These are phyloP conservation scores for Emericellopsis cladophorae DNA, from an alignment of 2,329 filamentous ascomycete species.

Conservation along the genomic window DNA sequence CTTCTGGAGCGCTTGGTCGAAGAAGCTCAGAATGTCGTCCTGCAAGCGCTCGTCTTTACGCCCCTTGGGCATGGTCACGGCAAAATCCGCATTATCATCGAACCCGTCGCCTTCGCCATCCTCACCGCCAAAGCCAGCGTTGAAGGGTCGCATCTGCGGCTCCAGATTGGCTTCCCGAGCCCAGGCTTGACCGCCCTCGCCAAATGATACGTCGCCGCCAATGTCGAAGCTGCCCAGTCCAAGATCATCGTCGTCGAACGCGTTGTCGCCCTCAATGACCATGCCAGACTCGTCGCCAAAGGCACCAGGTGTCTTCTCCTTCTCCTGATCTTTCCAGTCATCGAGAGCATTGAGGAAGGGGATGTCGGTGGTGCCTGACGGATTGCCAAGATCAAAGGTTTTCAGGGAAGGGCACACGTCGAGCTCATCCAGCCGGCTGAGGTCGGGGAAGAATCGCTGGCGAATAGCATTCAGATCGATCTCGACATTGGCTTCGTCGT, in stretches of 20 bases:
- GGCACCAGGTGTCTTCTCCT: slow-evolving; percentile 39
- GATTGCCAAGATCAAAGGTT: slow-evolving; percentile 80
- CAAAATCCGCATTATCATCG: slow-evolving; percentile 55
- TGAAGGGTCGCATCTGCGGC: slow-evolving; percentile 73
- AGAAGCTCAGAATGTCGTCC: slow-evolving; percentile 95
- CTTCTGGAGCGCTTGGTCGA: slow-evolving; percentile 90
- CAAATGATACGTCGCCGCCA: slow-evolving; percentile 69
- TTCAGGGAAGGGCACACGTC: slow-evolving; percentile 94
- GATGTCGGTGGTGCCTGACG: slow-evolving; percentile 74
- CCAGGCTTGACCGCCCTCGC: slow-evolving; percentile 93
- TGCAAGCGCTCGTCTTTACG: slow-evolving; percentile 57
- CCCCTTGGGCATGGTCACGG: slow-evolving; percentile 63
- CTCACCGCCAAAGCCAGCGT: slow-evolving; percentile 40
- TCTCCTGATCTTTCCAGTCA: slow-evolving; percentile 65
- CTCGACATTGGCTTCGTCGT: slow-evolving; percentile 44
- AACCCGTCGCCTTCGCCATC: slow-evolving; percentile 22
- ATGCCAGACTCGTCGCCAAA: slow-evolving; percentile 62
- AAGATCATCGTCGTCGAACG: slow-evolving; percentile 54
- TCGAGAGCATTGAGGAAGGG: slow-evolving; percentile 85
- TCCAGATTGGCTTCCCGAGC: slow-evolving; percentile 79
- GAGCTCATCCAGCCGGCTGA: slow-evolving; percentile 64
- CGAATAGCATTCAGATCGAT: slow-evolving; percentile 70
- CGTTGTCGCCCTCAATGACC: slow-evolving; percentile 78
- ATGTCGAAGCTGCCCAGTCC: slow-evolving; percentile 60
- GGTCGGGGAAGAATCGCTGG: slow-evolving; percentile 73